Conservation (phyloP, 306 rosid species). For the Ammopiptanthus mongolicus region DNA sequence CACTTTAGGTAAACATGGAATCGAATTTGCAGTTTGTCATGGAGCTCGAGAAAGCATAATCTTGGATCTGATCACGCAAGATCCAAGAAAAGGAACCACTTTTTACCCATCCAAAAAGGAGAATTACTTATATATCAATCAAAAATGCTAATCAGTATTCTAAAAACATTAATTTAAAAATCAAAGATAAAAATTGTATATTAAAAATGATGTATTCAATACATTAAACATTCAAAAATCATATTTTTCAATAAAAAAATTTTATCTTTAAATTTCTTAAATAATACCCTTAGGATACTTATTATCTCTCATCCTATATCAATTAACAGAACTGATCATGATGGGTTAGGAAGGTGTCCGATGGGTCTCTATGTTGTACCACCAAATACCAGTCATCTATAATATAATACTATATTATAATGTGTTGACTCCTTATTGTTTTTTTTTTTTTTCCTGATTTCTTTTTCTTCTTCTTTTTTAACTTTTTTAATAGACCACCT, state of each 20-base stretch:
- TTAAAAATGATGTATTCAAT: no score
- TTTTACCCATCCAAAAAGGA: conserved; percentile 22
- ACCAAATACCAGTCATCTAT: background rate
- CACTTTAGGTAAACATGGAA: conserved; percentile 28
- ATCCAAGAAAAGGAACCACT: conserved; percentile 34
- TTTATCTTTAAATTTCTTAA: no score
- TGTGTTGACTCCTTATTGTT: background rate
- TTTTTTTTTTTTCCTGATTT: no score
- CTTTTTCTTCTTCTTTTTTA: no score
- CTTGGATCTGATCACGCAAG: conserved; percentile 16
- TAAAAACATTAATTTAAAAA: no score
- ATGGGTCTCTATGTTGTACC: background rate
- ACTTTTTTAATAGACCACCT: background rate
- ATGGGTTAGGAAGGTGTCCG: background rate
- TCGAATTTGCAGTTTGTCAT: conserved; percentile 23
- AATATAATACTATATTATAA: background rate
- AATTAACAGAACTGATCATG: no score
- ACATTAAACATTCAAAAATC: no score
- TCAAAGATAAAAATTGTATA: no score
- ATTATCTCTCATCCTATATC: no score
- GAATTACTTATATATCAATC: background rate
- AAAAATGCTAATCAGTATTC: no score
- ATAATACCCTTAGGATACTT: no score
- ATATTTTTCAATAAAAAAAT: no score
- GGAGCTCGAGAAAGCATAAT: conserved; percentile 25